Evolutionary conservation across 352 stramenopile species (phyloP).

Genomic region (Phytophthora constricta): DNA sequence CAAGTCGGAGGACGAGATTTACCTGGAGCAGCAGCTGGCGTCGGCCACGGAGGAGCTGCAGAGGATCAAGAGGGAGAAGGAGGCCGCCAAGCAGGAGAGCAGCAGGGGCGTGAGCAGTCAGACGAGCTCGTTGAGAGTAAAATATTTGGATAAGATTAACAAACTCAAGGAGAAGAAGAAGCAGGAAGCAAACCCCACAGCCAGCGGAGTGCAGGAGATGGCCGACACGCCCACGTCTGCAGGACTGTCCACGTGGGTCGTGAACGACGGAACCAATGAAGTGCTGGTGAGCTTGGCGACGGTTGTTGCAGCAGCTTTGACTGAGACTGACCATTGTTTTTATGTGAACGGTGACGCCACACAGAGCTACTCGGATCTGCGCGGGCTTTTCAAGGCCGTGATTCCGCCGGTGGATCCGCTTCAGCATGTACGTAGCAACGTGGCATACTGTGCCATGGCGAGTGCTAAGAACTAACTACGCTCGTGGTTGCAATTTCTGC

Average conservation of each 20-base stretch:
- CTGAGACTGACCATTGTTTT: background rate
- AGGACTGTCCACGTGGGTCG: constrained; percentile 73
- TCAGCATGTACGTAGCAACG: constrained; percentile 48
- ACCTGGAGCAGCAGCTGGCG: constrained; percentile 66
- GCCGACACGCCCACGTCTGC: constrained; percentile 44
- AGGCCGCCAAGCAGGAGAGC: constrained; percentile 33
- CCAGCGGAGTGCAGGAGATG: constrained; percentile 34
- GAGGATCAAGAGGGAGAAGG: constrained; percentile 35
- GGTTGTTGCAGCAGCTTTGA: background rate
- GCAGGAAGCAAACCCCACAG: constrained; percentile 18
- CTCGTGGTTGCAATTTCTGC: background rate
- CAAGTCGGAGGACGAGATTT: constrained; percentile 58
- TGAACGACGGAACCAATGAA: constrained; percentile 77
- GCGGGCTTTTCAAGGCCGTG: constrained; percentile 67
- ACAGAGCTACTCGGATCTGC: constrained; percentile 67
- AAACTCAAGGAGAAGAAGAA: constrained; percentile 67
- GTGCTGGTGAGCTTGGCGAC: constrained; percentile 46
- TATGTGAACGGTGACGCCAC: background rate
- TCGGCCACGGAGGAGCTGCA: constrained; percentile 41
- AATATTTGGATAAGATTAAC: constrained; percentile 82
- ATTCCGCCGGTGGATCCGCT: constrained; percentile 55
- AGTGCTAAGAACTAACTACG: constrained; percentile 1
- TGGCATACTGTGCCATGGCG: background rate
- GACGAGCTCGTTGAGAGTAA: constrained; percentile 51
- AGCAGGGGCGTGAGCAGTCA: constrained; percentile 17